These are phyloP conservation scores for Raphanus sativus DNA, from an alignment of 345 rosid species.

Conservation along the genomic window DNA sequence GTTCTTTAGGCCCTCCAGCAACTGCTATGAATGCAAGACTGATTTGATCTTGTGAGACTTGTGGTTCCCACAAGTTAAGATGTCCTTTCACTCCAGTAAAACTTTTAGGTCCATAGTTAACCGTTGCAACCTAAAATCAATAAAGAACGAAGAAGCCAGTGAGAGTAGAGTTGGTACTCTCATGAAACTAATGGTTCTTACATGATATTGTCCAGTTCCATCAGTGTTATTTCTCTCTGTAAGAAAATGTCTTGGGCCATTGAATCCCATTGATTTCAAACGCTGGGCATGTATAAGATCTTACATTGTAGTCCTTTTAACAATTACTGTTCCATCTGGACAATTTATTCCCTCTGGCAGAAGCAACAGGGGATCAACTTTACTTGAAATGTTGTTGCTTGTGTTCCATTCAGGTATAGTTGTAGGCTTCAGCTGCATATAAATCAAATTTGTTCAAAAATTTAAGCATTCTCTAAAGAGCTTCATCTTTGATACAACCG, in stretches of 20 bases:
- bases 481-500: background rate
- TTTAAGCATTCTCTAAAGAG: background rate
- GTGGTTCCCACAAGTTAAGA: constrained; percentile 28
- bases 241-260: background rate
- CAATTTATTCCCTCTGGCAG: constrained; percentile 6
- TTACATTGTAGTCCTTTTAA: constrained; percentile 27
- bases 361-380: background rate
- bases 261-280: constrained; percentile 21
- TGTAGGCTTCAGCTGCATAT: constrained; percentile 26
- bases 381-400: background rate
- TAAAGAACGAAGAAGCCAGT: background rate
- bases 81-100: constrained; percentile 17
- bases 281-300: constrained; percentile 7
- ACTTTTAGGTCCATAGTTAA: background rate
- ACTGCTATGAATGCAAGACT: constrained; percentile 24
- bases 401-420: constrained; percentile 16
- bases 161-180: background rate
- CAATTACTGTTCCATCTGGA: constrained; percentile 30
- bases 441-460: background rate
- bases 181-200: background rate
- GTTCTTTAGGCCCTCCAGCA: constrained; percentile 1
- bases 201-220: constrained; percentile 26
- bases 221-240: background rate
- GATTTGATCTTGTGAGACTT: constrained; percentile 24
- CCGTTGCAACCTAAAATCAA: constrained; percentile 19